A percentile compares a stretch with the other conserved stretches of the same genome.
These are phyloP conservation scores for Sporothrix variecibatus DNA, from an alignment of 2,329 filamentous ascomycete species.

Conservation along the genomic window DNA sequence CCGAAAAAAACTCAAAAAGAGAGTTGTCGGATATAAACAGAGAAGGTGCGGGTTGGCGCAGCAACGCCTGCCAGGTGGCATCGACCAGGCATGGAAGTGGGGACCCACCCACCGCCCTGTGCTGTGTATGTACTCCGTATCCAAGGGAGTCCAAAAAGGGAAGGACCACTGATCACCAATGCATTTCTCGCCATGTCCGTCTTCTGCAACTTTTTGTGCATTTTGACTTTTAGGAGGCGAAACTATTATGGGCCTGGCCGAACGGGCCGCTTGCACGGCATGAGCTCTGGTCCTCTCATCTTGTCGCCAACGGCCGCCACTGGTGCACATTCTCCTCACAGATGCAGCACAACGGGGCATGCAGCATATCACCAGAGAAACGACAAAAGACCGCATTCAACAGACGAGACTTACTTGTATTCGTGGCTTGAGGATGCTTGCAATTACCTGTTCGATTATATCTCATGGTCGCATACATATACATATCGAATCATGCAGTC, in stretches of 20 bases:
- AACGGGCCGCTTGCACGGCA: slow-evolving; percentile 6
- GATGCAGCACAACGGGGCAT: slow-evolving; percentile 3
- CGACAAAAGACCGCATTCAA: background rate
- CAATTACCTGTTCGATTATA: background rate
- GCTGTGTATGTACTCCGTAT: too few species aligned
- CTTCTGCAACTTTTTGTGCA: background rate
- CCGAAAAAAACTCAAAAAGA: background rate
- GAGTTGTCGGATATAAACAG: slow-evolving; percentile 27
- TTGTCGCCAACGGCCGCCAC: slow-evolving; percentile 9
- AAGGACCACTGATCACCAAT: slow-evolving; percentile 15
- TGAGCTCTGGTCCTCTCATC: slow-evolving; percentile 8
- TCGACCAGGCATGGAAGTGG: slow-evolving; percentile 18
- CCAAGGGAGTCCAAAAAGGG: background rate
- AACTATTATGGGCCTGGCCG: background rate
- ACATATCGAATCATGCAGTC: background rate
- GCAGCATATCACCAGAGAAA: slow-evolving; percentile 14
- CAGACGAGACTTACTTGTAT: background rate
- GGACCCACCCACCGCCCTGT: slow-evolving; percentile 1
- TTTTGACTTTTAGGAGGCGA: background rate
- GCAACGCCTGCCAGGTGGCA: slow-evolving; percentile 29
- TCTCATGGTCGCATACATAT: background rate
- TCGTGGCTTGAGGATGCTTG: background rate
- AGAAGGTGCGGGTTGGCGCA: slow-evolving; percentile 25
- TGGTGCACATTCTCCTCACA: background rate
- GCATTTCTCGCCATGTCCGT: background rate